Evolutionary conservation across 129 eudicot species (phyloP).

Genomic region (Chrysanthemum seticuspe): DNA sequence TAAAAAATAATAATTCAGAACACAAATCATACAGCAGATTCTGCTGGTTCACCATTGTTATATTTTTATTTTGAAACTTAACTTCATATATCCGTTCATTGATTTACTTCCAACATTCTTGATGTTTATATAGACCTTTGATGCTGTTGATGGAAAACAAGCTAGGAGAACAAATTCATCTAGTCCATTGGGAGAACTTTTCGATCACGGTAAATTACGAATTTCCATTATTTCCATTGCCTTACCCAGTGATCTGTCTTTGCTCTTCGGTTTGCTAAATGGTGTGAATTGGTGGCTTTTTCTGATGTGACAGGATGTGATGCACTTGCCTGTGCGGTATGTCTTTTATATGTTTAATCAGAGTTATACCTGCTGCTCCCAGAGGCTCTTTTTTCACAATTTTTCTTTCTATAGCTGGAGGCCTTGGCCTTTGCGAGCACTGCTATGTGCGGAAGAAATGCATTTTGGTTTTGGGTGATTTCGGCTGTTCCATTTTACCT

Average conservation of each 20-base stretch:
- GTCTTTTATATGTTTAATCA: constrained; percentile 21
- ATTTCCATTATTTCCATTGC: not conserved
- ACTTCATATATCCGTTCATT: not conserved
- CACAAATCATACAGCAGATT: not conserved
- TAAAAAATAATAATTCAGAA: too few relatives aligned
- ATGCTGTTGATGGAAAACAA: constrained; percentile 99
- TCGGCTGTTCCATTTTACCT: constrained; percentile 89
- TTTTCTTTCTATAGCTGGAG: constrained; percentile 52
- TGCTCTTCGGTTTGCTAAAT: not conserved
- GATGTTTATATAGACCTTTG: constrained; percentile 69
- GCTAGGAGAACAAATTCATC: constrained; percentile 97
- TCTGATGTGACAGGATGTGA: constrained; percentile 76
- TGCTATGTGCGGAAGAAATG: constrained; percentile 82
- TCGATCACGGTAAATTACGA: constrained; percentile 70
- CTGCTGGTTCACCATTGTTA: not conserved
- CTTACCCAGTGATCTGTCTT: not conserved
- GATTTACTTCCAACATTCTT: constrained; percentile 22
- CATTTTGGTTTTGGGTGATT: constrained; percentile 97
- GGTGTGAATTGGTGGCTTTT: constrained; percentile 19
- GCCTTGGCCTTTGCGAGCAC: constrained; percentile 97
- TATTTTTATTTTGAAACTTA: not conserved
- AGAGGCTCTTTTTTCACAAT: constrained; percentile 1
- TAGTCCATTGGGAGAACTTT: constrained; percentile 98
- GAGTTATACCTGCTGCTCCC: not conserved
- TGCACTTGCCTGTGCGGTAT: constrained; percentile 96